Evolutionary conservation across 1,139 yeast species (phyloP), one percentile per base, ranked within the genome.

Genomic region (Pichia norvegensis): DNA sequence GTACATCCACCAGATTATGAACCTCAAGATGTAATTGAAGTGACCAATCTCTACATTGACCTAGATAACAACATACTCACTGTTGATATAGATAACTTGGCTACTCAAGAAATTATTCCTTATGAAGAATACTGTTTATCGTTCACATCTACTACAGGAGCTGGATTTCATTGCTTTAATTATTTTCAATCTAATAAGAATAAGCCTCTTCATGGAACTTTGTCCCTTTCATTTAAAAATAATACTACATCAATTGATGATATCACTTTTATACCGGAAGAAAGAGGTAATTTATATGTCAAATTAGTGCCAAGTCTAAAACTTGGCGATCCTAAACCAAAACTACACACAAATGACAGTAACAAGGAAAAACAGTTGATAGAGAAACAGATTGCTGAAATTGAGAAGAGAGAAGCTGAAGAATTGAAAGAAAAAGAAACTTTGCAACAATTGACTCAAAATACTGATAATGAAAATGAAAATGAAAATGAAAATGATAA

Each of bases 301-400:
- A 42, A 29, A 22, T 11, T 45, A 17, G 14, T 27, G 1, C 37
- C 36, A 6, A 11, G 33, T 3, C 22, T 33, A 11, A 29, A 29
- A 17, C 3, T 45, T 8, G n/a, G 36, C 9, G 41, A 42, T 8
- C 47, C 47, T 4, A 44, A 41, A 23, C 29, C 43, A 13, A 40
- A 23, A 4, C 13, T 16, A 7, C 5, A 4, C 14, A 19, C 16
- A 22, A 40, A 17, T 22, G 23, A 7, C 16, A 19, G 14, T 27
- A 36, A 13, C 33, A 33, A 17, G 39, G 27, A 35, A 13, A 20
- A 40, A 9, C 20, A 6, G 13, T 7, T 5, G 5, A 19, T 19
- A 4, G 23, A 35, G 4, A 16, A 4, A 11, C 8, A 35, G 2
- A 20, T 35, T 13, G 23, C 19, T 8, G 37, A 35, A 13, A 6